These are phyloP conservation scores for Solanum sitiens DNA, from an alignment of 257 asterid genomes.

Conservation along the genomic window DNA sequence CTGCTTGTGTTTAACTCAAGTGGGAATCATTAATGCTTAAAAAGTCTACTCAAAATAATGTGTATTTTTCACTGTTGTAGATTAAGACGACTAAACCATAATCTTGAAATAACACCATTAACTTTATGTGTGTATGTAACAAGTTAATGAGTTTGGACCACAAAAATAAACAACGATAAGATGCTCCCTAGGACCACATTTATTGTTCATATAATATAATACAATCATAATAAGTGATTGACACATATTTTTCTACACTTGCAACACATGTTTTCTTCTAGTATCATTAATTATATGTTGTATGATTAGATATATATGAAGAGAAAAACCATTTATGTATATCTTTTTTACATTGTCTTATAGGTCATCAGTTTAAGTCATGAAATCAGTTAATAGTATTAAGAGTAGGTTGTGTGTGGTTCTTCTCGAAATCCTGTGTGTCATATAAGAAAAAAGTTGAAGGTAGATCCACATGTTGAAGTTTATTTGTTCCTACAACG, in stretches of 20 bases:
- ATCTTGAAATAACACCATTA: background rate
- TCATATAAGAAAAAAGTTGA: background rate
- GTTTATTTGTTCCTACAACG: background rate
- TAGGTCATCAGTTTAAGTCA: background rate
- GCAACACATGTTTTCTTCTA: background rate
- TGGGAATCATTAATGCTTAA: background rate
- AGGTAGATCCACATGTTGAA: background rate
- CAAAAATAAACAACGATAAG: background rate
- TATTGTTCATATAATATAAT: background rate
- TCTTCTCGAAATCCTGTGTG: background rate
- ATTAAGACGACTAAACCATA: background rate
- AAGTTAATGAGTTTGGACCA: background rate
- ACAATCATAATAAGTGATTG: background rate
- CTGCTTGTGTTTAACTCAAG: background rate
- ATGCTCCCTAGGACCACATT: constrained; percentile 5
- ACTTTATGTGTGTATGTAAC: background rate
- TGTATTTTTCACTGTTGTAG: background rate
- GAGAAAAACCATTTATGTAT: background rate
- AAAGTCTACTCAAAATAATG: background rate
- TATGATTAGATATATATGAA: background rate
- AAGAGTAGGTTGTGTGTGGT: background rate
- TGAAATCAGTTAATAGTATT: background rate
- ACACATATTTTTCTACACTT: background rate
- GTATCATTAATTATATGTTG: background rate
- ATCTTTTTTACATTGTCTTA: background rate